These are phyloP conservation scores for Mycena alexandri DNA, from an alignment of 768 basidiomycete genomes.

Conservation along the genomic window DNA sequence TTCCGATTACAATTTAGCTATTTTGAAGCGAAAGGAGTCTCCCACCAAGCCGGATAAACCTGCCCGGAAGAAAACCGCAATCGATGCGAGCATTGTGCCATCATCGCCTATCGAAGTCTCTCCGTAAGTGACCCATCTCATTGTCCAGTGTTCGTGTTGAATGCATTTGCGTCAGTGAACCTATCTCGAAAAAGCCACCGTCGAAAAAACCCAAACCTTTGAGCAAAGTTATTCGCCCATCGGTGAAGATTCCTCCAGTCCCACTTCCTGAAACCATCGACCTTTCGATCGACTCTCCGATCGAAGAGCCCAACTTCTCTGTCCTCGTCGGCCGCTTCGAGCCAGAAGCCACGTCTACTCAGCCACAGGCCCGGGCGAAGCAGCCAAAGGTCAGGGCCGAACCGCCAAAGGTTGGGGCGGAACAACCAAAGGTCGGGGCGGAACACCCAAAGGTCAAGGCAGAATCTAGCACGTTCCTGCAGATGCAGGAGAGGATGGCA, in stretches of 20 bases:
- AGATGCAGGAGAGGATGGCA: constrained; percentile 53
- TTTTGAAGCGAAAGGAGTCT: constrained; percentile 31
- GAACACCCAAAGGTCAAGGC: constrained; percentile 30
- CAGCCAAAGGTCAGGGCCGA: too few species aligned
- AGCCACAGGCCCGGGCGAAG: constrained; percentile 36
- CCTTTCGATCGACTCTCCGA: constrained; percentile 30
- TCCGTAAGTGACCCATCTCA: constrained; percentile 3
- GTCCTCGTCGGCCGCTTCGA: constrained; percentile 35
- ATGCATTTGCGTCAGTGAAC: constrained; percentile 6
- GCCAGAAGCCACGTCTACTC: constrained; percentile 33
- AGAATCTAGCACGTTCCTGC: constrained; percentile 47
- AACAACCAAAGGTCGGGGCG: too few species aligned
- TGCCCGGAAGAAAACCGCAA: constrained; percentile 23
- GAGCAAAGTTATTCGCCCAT: constrained; percentile 9
- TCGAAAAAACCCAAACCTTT: constrained; percentile 24
- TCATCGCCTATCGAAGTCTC: constrained; percentile 33
- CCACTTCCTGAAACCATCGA: constrained; percentile 28
- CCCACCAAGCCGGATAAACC: constrained; percentile 26
- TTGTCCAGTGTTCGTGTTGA: not conserved
- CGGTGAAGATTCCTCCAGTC: constrained; percentile 20
- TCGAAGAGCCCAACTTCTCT: constrained; percentile 36
- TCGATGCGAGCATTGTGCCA: constrained; percentile 19
- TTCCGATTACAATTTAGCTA: constrained; percentile 3
- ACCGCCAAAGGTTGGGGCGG: too few species aligned
- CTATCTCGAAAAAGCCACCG: constrained; percentile 12